These are phyloP conservation scores for Hanseniaspora lachancei DNA, from an alignment of 805 yeast species.

Conservation along the genomic window DNA sequence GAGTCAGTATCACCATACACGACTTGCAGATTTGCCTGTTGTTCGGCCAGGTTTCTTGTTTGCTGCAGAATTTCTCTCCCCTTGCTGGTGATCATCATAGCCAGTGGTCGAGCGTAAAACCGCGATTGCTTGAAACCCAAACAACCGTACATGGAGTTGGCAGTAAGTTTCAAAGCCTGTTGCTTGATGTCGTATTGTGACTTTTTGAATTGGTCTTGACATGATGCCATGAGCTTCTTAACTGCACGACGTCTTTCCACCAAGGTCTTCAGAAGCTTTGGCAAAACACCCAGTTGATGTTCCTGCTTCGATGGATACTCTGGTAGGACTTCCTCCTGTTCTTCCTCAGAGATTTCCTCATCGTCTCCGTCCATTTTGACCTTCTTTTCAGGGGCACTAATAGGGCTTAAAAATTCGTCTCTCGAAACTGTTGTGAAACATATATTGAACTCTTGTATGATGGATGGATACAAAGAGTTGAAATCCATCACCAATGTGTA, in stretches of 20 bases:
- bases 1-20: slow-evolving; percentile 98
- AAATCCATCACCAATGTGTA: slow-evolving; percentile 92
- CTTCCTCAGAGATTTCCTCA: slow-evolving; percentile 25
- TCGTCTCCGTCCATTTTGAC: slow-evolving; percentile 19
- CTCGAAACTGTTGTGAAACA: slow-evolving; percentile 92
- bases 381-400: slow-evolving; percentile 1
- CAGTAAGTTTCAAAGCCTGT: slow-evolving; percentile 89
- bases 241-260: slow-evolving; percentile 90
- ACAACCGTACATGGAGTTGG: slow-evolving; percentile 99
- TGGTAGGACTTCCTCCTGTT: slow-evolving; percentile 46
- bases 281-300: slow-evolving; percentile 65
- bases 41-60: slow-evolving; percentile 84
- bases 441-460: slow-evolving; percentile 91
- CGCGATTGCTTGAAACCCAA: slow-evolving; percentile 83
- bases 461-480: slow-evolving; percentile 92
- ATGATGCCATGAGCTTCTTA: slow-evolving; percentile 67
- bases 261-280: slow-evolving; percentile 65
- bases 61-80: slow-evolving; percentile 92
- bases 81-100: slow-evolving; percentile 85
- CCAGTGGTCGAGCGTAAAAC: slow-evolving; percentile 90
- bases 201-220: slow-evolving; percentile 48
- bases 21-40: slow-evolving; percentile 56
- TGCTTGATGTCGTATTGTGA: slow-evolving; percentile 91
- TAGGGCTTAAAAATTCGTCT: slow-evolving; percentile 23
- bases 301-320: slow-evolving; percentile 46